Conservation (phyloP, 176 grass and related monocot genomes). For the Juncus inflexus region DNA sequence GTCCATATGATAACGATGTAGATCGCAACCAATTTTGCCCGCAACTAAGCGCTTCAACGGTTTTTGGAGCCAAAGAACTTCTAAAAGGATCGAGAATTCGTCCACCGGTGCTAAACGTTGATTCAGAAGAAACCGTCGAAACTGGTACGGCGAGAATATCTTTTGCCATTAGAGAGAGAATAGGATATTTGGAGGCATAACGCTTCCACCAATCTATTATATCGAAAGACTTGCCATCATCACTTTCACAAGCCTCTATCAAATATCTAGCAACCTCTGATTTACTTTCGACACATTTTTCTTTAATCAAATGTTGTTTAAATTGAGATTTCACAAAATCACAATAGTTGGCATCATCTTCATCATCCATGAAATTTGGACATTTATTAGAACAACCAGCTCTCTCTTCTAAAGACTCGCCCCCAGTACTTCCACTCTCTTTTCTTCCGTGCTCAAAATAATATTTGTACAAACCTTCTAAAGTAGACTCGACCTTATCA, state of each 20-base stretch:
- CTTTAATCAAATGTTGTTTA: slow-evolving; percentile 10
- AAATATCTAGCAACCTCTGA: neutral
- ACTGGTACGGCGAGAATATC: slow-evolving; percentile 11
- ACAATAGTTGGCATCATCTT: neutral
- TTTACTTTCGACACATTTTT: neutral
- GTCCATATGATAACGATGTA: neutral
- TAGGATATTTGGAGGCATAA: slow-evolving; percentile 13
- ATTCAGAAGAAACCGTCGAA: slow-evolving; percentile 22
- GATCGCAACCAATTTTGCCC: slow-evolving; percentile 11
- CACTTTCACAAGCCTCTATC: neutral
- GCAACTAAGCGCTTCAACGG: neutral
- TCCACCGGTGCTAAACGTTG: slow-evolving; percentile 10
- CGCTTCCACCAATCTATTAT: slow-evolving; percentile 20
- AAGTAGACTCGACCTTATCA: neutral
- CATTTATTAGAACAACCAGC: neutral
- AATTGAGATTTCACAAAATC: slow-evolving; percentile 19
- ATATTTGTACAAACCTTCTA: neutral
- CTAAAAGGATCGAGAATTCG: slow-evolving; percentile 8
- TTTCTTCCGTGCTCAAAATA: neutral
- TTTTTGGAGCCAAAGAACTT: slow-evolving; percentile 10
- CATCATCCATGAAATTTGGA: neutral
- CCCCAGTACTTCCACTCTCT: neutral
- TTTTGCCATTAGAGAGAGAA: slow-evolving; percentile 15
- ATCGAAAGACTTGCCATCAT: slow-evolving; percentile 17
- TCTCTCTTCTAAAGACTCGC: neutral